Base-by-base conservation (phyloP, 1,139 yeast species). In the Zygosaccharomyces sapae region DNA sequence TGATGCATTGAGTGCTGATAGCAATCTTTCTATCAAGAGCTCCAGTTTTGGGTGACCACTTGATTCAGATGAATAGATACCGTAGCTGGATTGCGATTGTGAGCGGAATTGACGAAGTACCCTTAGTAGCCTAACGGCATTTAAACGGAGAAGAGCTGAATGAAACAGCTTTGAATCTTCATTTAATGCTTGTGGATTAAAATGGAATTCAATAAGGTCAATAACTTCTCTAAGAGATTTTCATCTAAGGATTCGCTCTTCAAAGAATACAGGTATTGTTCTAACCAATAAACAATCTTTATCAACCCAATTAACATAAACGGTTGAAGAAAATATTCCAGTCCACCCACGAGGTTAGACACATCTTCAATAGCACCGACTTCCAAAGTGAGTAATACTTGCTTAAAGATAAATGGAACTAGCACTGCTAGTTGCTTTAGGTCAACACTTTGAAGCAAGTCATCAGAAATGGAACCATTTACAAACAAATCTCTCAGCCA, bases 401-500 rank as follows among this genome's bases (percentile, higher is more conserved):
- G 94, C 51, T 81, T 81, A 57, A 87, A 80, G 9, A 90, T 78
- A 3, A 79, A 72, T 0, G 96, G 95, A 12, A 88, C 76, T 39
- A 90, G 65, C 36, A 75, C 74, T 50, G 85, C 79, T 43, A 86
- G 77, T 50, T 86, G 92, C 55, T 81, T 79, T 19, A 85, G 77
- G 13, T 81, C 73, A 2, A 87, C 79, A 4, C 81, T 71, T 55
- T 81, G 77, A 60, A 89, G 79, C 47, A 89, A 69, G 30, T 85
- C 90, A 64, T 90, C 97, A 0, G 95, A 81, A 38, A 90, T 78
- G 2, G 96, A 96, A 46, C 89, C 94, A 38, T 87, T 79, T 50
- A 87, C 90, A 67, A 86, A 89, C 41, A 90, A 66, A 1, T 94
- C 92, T 37, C 77, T 72, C 37, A 86, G 76, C 97, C 97, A 90